Percentiles rank a stretch among this genome's conserved stretches.
Evolutionary conservation across 495 filamentous ascomycete genomes (phyloP).

Genomic region (Podospora tetraspora): DNA sequence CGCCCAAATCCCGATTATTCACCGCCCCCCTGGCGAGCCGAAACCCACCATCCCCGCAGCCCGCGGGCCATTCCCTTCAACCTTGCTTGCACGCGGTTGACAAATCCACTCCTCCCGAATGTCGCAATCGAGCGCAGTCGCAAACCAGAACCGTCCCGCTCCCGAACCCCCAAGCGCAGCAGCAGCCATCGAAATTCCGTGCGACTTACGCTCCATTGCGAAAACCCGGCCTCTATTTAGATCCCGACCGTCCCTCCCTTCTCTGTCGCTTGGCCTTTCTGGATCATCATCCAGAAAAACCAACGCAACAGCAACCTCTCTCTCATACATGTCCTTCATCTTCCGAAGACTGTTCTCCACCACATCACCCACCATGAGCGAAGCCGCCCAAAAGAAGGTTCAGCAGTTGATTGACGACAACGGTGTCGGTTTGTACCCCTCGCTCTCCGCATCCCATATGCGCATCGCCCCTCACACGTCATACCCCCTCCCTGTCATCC

Average conservation of each 20-base stretch:
- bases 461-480: not conserved
- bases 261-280: constrained; percentile 6
- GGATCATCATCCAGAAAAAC: constrained; percentile 11
- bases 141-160: not conserved
- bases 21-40: constrained; percentile 2
- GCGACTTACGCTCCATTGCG: not conserved
- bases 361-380: constrained; percentile 61
- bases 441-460: not conserved
- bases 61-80: not conserved
- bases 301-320: constrained; percentile 12
- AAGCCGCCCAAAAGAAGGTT: constrained; percentile 80
- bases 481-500: not conserved
- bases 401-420: constrained; percentile 88
- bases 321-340: constrained; percentile 66
- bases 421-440: constrained; percentile 63
- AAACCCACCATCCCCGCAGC: not conserved
- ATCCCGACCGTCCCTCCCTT: constrained; percentile 16
- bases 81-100: constrained; percentile 3
- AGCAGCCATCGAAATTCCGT: not conserved
- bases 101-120: constrained; percentile 4
- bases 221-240: not conserved
- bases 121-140: constrained; percentile 2
- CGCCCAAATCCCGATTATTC: not conserved
- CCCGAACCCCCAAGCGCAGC: not conserved
- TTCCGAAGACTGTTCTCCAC: constrained; percentile 67